Evolutionary conservation across 106 monocot species (phyloP).

Genomic region (Dioscorea alata): DNA sequence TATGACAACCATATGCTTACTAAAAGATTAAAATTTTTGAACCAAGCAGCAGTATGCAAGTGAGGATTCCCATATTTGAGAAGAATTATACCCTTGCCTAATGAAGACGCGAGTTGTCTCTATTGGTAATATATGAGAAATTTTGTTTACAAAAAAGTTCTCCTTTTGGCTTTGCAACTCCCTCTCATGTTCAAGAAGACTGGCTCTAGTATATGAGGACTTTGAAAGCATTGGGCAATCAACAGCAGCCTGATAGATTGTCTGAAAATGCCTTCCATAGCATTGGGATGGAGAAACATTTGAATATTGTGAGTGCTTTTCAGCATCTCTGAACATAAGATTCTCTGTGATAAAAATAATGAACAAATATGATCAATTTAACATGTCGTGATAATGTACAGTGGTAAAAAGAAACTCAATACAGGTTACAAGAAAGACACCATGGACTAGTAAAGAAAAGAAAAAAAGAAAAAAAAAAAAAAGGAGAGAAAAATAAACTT

Average conservation of each 20-base stretch:
- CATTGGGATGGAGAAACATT: constrained; percentile 11
- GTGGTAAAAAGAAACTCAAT: background rate
- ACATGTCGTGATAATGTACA: background rate
- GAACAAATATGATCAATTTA: background rate
- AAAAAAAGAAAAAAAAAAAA: too few relatives aligned
- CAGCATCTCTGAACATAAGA: constrained; percentile 19
- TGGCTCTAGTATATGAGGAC: background rate
- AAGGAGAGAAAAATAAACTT: too few relatives aligned
- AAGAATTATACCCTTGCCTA: constrained; percentile 22
- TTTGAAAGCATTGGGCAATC: background rate
- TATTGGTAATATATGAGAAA: constrained; percentile 4
- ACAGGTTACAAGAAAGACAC: too few relatives aligned
- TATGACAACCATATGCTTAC: background rate
- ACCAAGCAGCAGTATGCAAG: background rate
- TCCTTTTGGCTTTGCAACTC: background rate
- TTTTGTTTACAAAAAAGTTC: background rate
- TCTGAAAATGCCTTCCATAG: background rate
- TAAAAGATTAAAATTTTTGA: background rate
- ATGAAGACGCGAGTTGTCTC: background rate
- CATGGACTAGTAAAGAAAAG: too few relatives aligned
- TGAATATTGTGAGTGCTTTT: constrained; percentile 13
- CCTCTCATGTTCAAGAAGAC: constrained; percentile 5
- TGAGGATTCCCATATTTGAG: background rate
- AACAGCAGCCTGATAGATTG: background rate
- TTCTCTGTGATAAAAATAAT: constrained; percentile 19